A percentile compares a stretch with the other conserved stretches of the same genome.
Evolutionary conservation across 805 yeast species (phyloP).

Genomic region (Starmerella roubikii): DNA sequence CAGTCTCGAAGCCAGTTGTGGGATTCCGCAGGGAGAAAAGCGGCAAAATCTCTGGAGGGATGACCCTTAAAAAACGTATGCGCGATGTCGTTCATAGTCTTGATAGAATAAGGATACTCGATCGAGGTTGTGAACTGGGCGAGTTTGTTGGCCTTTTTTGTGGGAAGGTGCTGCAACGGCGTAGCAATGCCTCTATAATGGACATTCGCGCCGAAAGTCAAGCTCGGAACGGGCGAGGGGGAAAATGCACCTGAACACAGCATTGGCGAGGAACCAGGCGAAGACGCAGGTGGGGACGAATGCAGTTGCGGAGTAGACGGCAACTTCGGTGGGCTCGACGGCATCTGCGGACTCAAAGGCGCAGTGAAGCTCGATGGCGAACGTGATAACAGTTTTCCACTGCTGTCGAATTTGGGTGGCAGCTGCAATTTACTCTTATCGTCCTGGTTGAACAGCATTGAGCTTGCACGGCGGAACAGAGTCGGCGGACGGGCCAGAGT

Average conservation of each 20-base stretch:
- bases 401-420: not conserved
- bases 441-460: constrained; percentile 9
- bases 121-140: constrained; percentile 72
- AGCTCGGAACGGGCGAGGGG: no score
- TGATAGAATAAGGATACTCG: constrained; percentile 63
- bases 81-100: constrained; percentile 81
- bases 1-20: constrained; percentile 3
- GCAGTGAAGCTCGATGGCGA: no score
- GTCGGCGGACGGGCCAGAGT: constrained; percentile 5
- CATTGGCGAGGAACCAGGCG: no score
- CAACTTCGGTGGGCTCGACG: no score
- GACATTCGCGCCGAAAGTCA: not conserved
- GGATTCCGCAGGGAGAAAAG: constrained; percentile 32
- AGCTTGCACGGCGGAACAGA: constrained; percentile 10
- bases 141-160: constrained; percentile 52
- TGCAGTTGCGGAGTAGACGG: no score
- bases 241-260: no score
- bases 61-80: constrained; percentile 63
- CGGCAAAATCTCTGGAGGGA: constrained; percentile 51
- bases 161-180: constrained; percentile 39
- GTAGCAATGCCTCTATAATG: constrained; percentile 29
- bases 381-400: no score
- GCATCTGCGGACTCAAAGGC: no score
- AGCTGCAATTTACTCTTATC: not conserved
- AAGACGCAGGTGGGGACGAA: no score